Conservation (phyloP, 768 basidiomycete species). For the Mycena indigotica region DNA sequence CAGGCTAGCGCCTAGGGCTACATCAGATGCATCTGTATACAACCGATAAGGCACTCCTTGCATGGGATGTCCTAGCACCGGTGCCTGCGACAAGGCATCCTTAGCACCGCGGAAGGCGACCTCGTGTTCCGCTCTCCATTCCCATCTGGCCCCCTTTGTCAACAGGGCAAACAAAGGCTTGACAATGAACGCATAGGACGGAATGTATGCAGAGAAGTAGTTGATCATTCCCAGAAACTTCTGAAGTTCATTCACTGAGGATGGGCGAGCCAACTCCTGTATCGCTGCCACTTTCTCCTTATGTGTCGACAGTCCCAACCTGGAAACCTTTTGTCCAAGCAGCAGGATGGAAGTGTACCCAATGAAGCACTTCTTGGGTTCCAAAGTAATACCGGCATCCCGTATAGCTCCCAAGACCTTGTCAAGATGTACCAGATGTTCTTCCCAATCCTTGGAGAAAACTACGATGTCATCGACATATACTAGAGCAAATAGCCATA, state of each 20-base stretch:
- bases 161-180: conserved; percentile 27
- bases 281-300: conserved; percentile 29
- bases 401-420: conserved; percentile 21
- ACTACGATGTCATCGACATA: conserved; percentile 29
- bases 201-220: conserved; percentile 32
- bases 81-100: conserved; percentile 21
- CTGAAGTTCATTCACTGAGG: conserved; percentile 20
- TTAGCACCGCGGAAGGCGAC: conserved; percentile 24
- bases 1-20: neutral
- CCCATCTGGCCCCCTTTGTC: conserved; percentile 25
- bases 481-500: conserved; percentile 14
- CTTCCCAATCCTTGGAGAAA: conserved; percentile 17
- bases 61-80: conserved; percentile 24
- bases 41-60: conserved; percentile 22
- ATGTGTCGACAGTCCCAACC: conserved; percentile 11
- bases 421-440: conserved; percentile 23
- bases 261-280: conserved; percentile 7
- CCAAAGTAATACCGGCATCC: conserved; percentile 24
- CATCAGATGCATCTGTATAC: conserved; percentile 5
- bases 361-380: conserved; percentile 29
- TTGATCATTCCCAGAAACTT: conserved; percentile 32
- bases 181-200: conserved; percentile 29
- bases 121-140: conserved; percentile 25
- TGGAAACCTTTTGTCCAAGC: conserved; percentile 24
- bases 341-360: conserved; percentile 26